Evolutionary conservation across 768 basidiomycete species (phyloP), one percentile per base, ranked within the genome.

Genomic region (Tricholoma sp.): DNA sequence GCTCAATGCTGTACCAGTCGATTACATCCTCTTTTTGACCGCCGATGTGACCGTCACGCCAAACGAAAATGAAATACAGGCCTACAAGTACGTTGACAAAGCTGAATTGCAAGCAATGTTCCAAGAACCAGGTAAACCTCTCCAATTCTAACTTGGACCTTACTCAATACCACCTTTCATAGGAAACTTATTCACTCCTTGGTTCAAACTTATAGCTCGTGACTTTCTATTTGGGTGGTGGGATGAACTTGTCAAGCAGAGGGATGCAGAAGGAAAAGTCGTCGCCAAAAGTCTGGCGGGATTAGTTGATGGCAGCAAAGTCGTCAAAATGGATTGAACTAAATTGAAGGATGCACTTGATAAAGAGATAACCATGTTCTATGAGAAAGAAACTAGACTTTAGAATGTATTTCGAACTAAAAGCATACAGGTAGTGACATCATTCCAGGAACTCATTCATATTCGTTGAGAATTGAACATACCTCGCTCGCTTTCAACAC

Each of bases 171-270:
- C 15, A 15, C 3, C 29, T 5, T 28, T 17, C 56, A 7, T 64
- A 96, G 93, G 72, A 55, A 91, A 91, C 69, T 83, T 81, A 2
- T 99, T 99, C 71, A 99, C 97, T 6, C 97, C 97, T 0, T 99
- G 97, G 97, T 99, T 99, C 84, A 92, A 94, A 71, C 85, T 98
- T 29, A 98, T 99, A 66, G 94, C 94, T 2, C 84, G 94, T 3
- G 94, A 98, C 69, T 96, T 96, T 72, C 79, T 99, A 42, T 98
- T 95, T 68, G 92, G 91, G 20, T 99, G 97, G 97, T 99, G 97
- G 97, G 94, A 97, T 65, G 87, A 89, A 58, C 83, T 99, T 42
- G 65, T 88, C 59, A 75, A 74, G 53, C 84, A 89, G 36, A 83
- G 76, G 67, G 75, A 76, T 58, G 61, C 57, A 11, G 65, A 83